Conservation (phyloP, 1,284 basidiomycete species). For the Amylostereum chailletii region DNA sequence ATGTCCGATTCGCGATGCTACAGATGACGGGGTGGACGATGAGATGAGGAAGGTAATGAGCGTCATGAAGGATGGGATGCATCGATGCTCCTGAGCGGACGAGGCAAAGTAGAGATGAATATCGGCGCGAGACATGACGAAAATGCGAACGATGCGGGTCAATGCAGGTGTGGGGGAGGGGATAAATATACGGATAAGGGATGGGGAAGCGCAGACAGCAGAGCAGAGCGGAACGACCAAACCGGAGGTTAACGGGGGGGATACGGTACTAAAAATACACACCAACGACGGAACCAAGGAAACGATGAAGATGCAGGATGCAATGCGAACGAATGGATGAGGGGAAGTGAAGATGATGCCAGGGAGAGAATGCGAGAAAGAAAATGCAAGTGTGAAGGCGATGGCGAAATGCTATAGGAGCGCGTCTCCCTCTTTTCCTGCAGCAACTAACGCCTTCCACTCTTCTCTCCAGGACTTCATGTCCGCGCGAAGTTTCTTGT, state of each 20-base stretch:
- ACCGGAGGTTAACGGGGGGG: neutral
- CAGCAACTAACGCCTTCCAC: conserved; percentile 61
- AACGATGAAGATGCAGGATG: neutral
- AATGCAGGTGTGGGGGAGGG: neutral
- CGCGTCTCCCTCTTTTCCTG: conserved; percentile 55
- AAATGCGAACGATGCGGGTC: neutral
- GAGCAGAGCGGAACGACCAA: neutral
- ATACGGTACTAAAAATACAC: neutral
- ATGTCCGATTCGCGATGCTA: neutral
- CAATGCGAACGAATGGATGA: neutral
- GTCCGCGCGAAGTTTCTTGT: conserved; percentile 60
- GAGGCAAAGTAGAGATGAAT: neutral
- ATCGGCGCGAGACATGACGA: neutral
- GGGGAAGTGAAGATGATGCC: neutral
- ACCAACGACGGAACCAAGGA: neutral
- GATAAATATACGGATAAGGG: neutral
- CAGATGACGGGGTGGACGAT: neutral
- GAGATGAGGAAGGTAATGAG: neutral
- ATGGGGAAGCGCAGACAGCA: neutral
- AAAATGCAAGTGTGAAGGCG: neutral
- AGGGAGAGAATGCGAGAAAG: neutral
- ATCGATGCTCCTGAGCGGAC: neutral
- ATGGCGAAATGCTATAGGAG: conserved; percentile 41
- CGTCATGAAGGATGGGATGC: neutral
- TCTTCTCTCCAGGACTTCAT: conserved; percentile 68